Evolutionary conservation across 1,284 basidiomycete genomes (phyloP), one percentile per base, ranked within the genome.

Genomic region (Coniferiporia weirii): DNA sequence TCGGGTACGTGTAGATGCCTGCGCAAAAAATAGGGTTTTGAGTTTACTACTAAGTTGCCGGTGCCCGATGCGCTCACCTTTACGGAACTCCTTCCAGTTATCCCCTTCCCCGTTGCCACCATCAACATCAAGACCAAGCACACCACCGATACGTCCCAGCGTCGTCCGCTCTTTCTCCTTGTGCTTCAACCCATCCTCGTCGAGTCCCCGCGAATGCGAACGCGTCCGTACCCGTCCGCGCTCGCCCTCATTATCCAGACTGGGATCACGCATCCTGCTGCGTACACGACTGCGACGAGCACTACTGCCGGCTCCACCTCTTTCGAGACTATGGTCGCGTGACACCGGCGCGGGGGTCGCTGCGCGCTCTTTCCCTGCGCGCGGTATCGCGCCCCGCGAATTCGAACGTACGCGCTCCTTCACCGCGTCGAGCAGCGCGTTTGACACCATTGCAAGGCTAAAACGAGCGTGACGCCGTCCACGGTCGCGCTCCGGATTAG

Each of bases 1-100:
- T 91, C 1, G 95, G 95, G 71, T 95, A 99, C 46, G 89, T 94
- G 71, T 98, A 98, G 4, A 85, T 89, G n/a, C 93, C 93, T 91
- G 66, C 19, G 19, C 13, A 35, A 10, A 27, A n/a, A 27, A 27
- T 27, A 27, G 27, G 27, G 38, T 7, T 40, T 53, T 48, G 40
- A 48, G 27, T 12, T 17, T 51, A 27, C 17, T 57, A 15, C 54
- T 19, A 38, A 50, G 61, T 36, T 43, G 61, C 27, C 15, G 34
- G 52, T 9, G 36, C 36, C 44, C 8, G 49, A 22, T 32, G 22
- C 17, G 35, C 77, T 48, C 59, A 90, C 94, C 94, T 76, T 91
- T 88, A 65, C 88, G 85, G 73, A 98, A 96, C 71, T 97, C 89
- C 66, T 89, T 90, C 90, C 93, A 98, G 10, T 85, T 84, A 63